These are phyloP conservation scores for Zygosaccharomyces siamensis DNA, from an alignment of 805 yeast genomes.

Conservation along the genomic window DNA sequence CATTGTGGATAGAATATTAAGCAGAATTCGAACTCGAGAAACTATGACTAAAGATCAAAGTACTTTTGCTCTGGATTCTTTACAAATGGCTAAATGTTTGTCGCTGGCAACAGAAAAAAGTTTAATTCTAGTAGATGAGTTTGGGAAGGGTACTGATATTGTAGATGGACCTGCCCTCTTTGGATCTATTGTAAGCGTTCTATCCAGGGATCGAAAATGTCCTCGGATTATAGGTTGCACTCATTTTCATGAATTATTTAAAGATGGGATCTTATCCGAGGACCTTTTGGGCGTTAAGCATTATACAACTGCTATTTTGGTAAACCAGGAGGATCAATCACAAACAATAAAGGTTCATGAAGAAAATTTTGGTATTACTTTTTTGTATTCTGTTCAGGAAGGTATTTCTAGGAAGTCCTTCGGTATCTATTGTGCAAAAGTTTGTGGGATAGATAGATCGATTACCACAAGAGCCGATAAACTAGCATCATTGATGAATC, in stretches of 20 bases:
- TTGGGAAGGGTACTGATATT: slow-evolving; percentile 50
- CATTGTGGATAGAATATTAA: slow-evolving; percentile 43
- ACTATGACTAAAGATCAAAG: slow-evolving; percentile 40
- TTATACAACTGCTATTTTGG: slow-evolving; percentile 36
- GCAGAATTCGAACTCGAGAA: slow-evolving; percentile 43
- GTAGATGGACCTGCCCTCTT: slow-evolving; percentile 44
- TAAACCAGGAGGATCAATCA: background rate
- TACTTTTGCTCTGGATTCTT: slow-evolving; percentile 47
- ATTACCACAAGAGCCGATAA: slow-evolving; percentile 35
- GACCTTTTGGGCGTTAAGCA: slow-evolving; percentile 26
- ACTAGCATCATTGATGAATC: slow-evolving; percentile 18
- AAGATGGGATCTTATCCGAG: slow-evolving; percentile 21
- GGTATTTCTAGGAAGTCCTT: slow-evolving; percentile 36
- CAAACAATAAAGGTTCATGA: background rate
- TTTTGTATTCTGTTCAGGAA: slow-evolving; percentile 32
- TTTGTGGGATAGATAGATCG: slow-evolving; percentile 33
- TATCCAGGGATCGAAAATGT: slow-evolving; percentile 16
- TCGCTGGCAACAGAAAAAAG: slow-evolving; percentile 39
- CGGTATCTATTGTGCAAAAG: slow-evolving; percentile 41
- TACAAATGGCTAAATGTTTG: slow-evolving; percentile 42
- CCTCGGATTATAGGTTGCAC: slow-evolving; percentile 38
- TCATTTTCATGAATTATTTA: slow-evolving; percentile 42
- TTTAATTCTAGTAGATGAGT: slow-evolving; percentile 47
- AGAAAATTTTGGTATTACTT: slow-evolving; percentile 26
- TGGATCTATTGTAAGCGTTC: slow-evolving; percentile 36